These are phyloP conservation scores for Neocallimastix lanati DNA, from an alignment of 192 early-diverging fungal species.

Conservation along the genomic window DNA sequence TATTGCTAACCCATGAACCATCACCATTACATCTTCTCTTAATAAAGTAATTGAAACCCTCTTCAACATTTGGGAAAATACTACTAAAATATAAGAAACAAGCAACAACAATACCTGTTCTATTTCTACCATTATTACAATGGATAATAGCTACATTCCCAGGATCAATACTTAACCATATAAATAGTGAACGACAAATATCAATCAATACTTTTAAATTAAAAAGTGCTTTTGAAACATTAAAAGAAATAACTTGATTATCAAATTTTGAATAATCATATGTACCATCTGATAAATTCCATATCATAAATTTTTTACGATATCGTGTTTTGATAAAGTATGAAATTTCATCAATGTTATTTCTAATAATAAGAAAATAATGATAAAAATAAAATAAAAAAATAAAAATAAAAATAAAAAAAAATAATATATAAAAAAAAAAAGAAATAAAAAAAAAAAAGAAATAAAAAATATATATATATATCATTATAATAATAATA, in stretches of 20 bases:
- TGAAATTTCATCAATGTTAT: conserved; percentile 25
- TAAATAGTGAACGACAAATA: conserved; percentile 28
- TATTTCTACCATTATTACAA: conserved; percentile 25
- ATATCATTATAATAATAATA: no score
- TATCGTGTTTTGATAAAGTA: conserved; percentile 28
- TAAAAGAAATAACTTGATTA: conserved; percentile 25
- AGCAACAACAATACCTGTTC: conserved; percentile 22
- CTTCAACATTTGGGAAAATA: conserved; percentile 17
- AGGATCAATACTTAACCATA: conserved; percentile 23
- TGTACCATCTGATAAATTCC: conserved; percentile 26
- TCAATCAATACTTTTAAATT: conserved; percentile 26
- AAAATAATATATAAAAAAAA: no score
- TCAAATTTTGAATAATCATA: conserved; percentile 23
- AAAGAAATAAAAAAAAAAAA: no score
- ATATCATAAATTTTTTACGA: conserved; percentile 25
- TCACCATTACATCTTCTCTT: conserved; percentile 13
- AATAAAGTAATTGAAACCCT: conserved; percentile 29
- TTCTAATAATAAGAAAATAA: conserved; percentile 3
- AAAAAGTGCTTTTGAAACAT: conserved; percentile 24
- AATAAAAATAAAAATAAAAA: no score
- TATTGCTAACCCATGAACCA: conserved; percentile 13
- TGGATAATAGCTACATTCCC: conserved; percentile 29
- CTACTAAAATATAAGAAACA: conserved; percentile 22
- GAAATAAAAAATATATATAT: no score
- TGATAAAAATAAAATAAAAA: neutral